Percentiles rank a stretch among this genome's conserved stretches.
phyloP scores from a whole-genome alignment of 441 rosid genomes.

The Adansonia madagascariensis region DNA sequence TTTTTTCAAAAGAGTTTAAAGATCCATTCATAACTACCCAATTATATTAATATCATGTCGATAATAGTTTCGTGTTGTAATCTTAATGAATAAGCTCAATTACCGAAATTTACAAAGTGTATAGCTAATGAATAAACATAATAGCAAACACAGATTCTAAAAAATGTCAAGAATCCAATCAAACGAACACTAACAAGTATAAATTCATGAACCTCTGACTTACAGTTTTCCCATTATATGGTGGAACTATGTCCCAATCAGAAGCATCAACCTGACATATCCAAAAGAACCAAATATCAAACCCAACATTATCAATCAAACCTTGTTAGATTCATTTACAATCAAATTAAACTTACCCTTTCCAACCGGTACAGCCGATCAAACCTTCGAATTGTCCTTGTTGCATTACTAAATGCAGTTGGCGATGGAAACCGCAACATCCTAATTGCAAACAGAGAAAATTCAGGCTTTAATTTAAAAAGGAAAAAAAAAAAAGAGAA shows the following conservation, averaged over 20 bases:
- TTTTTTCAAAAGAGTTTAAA: background rate
- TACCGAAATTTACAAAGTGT: background rate
- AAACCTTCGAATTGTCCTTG: slow-evolving; percentile 42
- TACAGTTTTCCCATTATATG: slow-evolving; percentile 76
- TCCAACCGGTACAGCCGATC: slow-evolving; percentile 63
- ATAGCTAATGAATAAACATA: background rate
- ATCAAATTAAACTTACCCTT: slow-evolving; percentile 45
- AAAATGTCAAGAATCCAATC: background rate
- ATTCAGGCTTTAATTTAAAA: background rate
- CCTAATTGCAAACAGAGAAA: slow-evolving; percentile 46
- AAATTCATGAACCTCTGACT: slow-evolving; percentile 30
- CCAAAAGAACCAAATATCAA: background rate
- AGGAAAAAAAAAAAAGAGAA: background rate
- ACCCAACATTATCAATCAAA: slow-evolving; percentile 7
- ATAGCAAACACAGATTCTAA: background rate
- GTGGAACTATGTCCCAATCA: slow-evolving; percentile 56
- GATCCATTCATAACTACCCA: background rate
- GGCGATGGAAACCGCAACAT: slow-evolving; percentile 61
- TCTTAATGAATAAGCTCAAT: background rate
- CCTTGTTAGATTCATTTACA: background rate
- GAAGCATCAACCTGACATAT: slow-evolving; percentile 55
- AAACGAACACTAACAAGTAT: slow-evolving; percentile 9
- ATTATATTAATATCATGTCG: background rate
- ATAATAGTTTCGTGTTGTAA: background rate
- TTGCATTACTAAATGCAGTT: slow-evolving; percentile 47